Base-by-base conservation (phyloP, 768 basidiomycete species). In the Phaffia australis region DNA sequence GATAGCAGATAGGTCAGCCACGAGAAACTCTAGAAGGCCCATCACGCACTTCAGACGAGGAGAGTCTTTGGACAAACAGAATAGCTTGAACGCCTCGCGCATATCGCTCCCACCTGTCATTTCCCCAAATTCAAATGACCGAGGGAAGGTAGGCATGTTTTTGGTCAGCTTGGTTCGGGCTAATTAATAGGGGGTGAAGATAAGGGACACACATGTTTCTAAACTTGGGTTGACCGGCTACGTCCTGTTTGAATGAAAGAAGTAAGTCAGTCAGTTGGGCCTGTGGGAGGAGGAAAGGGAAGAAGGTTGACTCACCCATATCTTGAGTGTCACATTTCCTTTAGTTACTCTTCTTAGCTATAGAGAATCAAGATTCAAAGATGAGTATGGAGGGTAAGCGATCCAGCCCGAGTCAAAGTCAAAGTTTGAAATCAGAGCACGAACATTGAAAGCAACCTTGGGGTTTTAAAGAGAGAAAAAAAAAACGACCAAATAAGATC, bases 41-140 rank as follows among this genome's bases (percentile, higher is more conserved):
- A 42, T 42, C 35, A 42, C 35, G 11, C 6, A 42, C n/a, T 42
- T 42, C 35, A 11, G 11, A 42, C 35, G 11, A 42, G 35, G 11
- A 11, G 35, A 11, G 35, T 42, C 35, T 42, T 11, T 42, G 23
- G 4, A 76, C 87, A 72, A 75, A 93, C 89, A 94, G 83, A 47
- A 95, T 85, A 29, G 92, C 92, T 73, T 94, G 89, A 0, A 89
- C 89, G 11, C 91, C 92, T 69, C 86, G 83, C 76, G 90, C 92
- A 76, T 94, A 95, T 54, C 92, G 81, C 76, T 71, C 70, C 70
- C 70, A 71, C 69, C 69, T 70, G 54, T 5, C 29, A 35, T 35
- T 9, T 23, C 55, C 29, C 14, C 32, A 46, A 64, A 47, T 49
- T 4, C 35, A 48, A 19, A 42, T 18, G 23, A 30, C 18, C 25